Evolutionary conservation across 164 flowering plant species (phyloP).

Genomic region (Tetracentron sinense): DNA sequence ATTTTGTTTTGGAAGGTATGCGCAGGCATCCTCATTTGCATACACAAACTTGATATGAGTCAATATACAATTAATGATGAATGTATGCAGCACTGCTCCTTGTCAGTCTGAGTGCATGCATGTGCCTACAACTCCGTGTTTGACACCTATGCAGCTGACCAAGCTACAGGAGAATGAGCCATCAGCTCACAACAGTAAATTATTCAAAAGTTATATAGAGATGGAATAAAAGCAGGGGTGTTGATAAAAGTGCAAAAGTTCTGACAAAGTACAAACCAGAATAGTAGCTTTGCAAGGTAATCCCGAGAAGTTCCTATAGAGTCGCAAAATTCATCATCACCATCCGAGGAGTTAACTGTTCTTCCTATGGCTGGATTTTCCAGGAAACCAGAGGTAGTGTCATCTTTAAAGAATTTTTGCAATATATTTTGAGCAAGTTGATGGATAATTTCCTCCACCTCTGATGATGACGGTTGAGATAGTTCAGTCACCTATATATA

Average conservation of each 20-base stretch:
- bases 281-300: conserved; percentile 81
- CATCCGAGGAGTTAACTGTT: conserved; percentile 22
- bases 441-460: conserved; percentile 73
- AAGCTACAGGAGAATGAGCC: background rate
- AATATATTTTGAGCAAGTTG: conserved; percentile 63
- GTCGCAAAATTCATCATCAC: conserved; percentile 29
- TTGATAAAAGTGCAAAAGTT: background rate
- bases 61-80: background rate
- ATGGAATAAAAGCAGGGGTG: background rate
- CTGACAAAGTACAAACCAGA: conserved; percentile 54
- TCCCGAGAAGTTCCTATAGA: conserved; percentile 57
- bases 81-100: background rate
- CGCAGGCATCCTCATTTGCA: background rate
- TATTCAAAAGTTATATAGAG: background rate
- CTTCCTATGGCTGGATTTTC: conserved; percentile 27
- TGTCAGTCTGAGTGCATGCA: too few species aligned
- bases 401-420: conserved; percentile 48
- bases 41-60: background rate
- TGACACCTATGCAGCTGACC: background rate
- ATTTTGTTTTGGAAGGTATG: too few species aligned
- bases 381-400: conserved; percentile 21
- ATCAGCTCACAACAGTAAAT: background rate
- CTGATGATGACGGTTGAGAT: conserved; percentile 65
- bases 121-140: too few species aligned
- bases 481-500: conserved; percentile 66